Conservation (phyloP, 179 eudicot genomes). For the Spinacia oleracea region DNA sequence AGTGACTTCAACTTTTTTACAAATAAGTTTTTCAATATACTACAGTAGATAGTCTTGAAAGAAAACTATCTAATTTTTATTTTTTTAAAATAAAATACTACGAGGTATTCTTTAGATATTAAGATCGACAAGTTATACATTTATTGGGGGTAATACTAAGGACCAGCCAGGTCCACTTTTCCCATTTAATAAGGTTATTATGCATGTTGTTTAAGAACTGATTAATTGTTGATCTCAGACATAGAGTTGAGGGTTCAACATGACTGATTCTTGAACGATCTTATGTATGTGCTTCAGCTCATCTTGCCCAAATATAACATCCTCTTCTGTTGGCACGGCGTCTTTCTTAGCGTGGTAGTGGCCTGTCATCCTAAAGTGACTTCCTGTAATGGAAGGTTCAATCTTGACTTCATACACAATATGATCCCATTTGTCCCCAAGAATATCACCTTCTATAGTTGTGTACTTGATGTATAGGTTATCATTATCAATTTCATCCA, state of each 20-base stretch:
- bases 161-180: no score
- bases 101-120: no score
- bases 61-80: no score
- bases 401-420: slow-evolving; percentile 18
- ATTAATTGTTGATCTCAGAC: background rate
- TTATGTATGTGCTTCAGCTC: slow-evolving; percentile 13
- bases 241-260: background rate
- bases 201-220: no score
- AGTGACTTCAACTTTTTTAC: no score
- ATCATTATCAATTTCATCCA: slow-evolving; percentile 16
- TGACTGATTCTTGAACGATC: slow-evolving; percentile 13
- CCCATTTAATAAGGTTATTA: no score
- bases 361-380: slow-evolving; percentile 15
- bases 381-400: slow-evolving; percentile 4
- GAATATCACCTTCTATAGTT: slow-evolving; percentile 22
- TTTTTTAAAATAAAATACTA: no score
- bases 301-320: slow-evolving; percentile 11
- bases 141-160: no score
- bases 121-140: no score
- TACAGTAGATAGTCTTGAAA: no score
- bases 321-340: background rate
- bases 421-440: slow-evolving; percentile 18
- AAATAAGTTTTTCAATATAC: no score
- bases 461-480: slow-evolving; percentile 19
- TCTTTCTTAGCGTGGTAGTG: slow-evolving; percentile 1